phyloP scores from a whole-genome alignment of 1,139 yeast genomes.

The Candida sanyaensis region DNA sequence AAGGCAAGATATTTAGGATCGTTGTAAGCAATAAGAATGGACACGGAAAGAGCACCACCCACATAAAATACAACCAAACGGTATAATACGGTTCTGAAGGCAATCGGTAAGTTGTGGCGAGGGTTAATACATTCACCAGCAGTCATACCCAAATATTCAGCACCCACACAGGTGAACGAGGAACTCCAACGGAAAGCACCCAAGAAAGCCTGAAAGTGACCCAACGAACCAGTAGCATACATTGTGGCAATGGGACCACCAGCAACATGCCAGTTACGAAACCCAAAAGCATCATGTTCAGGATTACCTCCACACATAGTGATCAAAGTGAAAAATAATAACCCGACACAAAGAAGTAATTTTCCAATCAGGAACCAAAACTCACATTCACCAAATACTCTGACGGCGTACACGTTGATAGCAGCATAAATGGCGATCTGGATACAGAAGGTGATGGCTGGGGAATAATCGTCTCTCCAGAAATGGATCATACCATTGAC shows the following conservation, averaged over 20 bases:
- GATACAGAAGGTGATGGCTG: constrained; percentile 62
- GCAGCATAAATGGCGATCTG: constrained; percentile 61
- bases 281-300: constrained; percentile 58
- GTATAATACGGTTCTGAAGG: constrained; percentile 46
- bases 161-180: constrained; percentile 71
- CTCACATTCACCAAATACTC: constrained; percentile 64
- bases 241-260: constrained; percentile 52
- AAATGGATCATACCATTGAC: constrained; percentile 76
- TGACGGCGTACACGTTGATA: constrained; percentile 47
- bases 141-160: constrained; percentile 43
- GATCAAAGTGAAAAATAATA: constrained; percentile 43
- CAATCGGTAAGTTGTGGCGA: constrained; percentile 45
- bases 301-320: constrained; percentile 56
- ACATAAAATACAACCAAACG: constrained; percentile 51
- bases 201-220: constrained; percentile 61
- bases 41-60: constrained; percentile 45
- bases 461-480: constrained; percentile 76
- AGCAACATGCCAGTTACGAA: constrained; percentile 60
- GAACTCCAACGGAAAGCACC: constrained; percentile 43
- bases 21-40: constrained; percentile 42
- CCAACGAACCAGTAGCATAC: constrained; percentile 55
- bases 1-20: constrained; percentile 33
- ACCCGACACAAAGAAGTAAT: constrained; percentile 36
- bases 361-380: constrained; percentile 66
- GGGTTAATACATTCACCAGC: constrained; percentile 49